A percentile compares a stretch with the other conserved stretches of the same genome.
Conservation (phyloP, 306 rosid species). For the Cajanus cajan region DNA sequence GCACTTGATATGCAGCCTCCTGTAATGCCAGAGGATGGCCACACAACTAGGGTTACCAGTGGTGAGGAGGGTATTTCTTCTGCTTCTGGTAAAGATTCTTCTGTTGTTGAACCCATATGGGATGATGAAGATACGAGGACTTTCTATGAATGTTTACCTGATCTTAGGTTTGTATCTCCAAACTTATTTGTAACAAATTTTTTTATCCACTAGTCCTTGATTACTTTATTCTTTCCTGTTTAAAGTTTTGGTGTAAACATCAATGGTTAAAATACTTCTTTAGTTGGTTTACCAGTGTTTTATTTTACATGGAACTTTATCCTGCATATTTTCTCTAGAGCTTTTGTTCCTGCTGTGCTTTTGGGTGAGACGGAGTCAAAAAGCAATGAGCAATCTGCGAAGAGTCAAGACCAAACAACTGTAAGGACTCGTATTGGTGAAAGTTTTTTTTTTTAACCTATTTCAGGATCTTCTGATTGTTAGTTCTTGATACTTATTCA, state of each 20-base stretch:
- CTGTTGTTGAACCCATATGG: slow-evolving; percentile 84
- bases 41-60: slow-evolving; percentile 88
- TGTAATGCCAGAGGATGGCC: slow-evolving; percentile 98
- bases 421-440: slow-evolving; percentile 53
- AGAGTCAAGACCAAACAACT: slow-evolving; percentile 71
- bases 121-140: slow-evolving; percentile 96
- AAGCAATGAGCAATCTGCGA: slow-evolving; percentile 71
- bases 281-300: slow-evolving; percentile 10
- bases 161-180: slow-evolving; percentile 77
- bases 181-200: background rate
- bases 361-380: slow-evolving; percentile 92
- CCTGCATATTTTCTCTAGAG: slow-evolving; percentile 50
- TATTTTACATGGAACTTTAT: slow-evolving; percentile 18
- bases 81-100: slow-evolving; percentile 82
- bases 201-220: background rate
- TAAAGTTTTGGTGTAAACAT: slow-evolving; percentile 3
- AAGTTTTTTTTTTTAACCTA: background rate
- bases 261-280: background rate
- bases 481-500: background rate
- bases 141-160: slow-evolving; percentile 95
- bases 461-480: slow-evolving; percentile 11
- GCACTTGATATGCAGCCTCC: slow-evolving; percentile 99
- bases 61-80: slow-evolving; percentile 90
- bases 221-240: background rate
- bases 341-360: slow-evolving; percentile 98